Evolutionary conservation across 2,329 filamentous ascomycete species (phyloP).

Genomic region (Sporothrix pallida): DNA sequence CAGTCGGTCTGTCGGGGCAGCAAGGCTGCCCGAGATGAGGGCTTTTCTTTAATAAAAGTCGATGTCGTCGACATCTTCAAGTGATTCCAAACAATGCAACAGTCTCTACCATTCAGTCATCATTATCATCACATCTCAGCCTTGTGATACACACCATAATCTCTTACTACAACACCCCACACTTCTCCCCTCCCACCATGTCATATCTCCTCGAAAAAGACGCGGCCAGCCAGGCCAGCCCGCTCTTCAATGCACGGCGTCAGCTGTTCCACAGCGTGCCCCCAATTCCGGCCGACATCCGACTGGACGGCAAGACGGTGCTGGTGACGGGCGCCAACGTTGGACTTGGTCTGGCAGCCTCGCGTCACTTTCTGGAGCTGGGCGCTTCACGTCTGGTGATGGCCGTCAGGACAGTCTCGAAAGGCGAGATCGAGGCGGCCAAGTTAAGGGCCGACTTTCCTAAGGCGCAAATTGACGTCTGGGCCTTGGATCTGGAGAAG

Average conservation of each 20-base stretch:
- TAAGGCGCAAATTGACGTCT: background rate
- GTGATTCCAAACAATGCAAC: background rate
- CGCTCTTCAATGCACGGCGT: conserved; percentile 2
- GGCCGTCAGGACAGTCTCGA: background rate
- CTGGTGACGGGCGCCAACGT: conserved; percentile 16
- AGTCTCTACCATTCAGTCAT: background rate
- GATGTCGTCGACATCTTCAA: background rate
- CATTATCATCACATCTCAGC: background rate
- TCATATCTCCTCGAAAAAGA: background rate
- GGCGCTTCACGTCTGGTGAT: background rate
- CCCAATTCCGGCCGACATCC: background rate
- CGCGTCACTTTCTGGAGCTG: background rate
- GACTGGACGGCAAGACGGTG: background rate
- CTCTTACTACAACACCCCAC: background rate
- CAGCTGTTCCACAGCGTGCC: conserved; percentile 9
- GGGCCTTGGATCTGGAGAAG: background rate
- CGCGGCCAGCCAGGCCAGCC: background rate
- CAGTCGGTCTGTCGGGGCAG: too few species aligned
- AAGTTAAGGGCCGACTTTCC: background rate
- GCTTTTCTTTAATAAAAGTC: background rate
- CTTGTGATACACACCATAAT: background rate
- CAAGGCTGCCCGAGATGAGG: too few species aligned
- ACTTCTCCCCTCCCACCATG: background rate
- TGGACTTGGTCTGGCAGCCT: background rate
- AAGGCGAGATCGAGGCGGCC: background rate